phyloP scores from a whole-genome alignment of 768 basidiomycete species.

The Pilatotrama ljubarskyi region DNA sequence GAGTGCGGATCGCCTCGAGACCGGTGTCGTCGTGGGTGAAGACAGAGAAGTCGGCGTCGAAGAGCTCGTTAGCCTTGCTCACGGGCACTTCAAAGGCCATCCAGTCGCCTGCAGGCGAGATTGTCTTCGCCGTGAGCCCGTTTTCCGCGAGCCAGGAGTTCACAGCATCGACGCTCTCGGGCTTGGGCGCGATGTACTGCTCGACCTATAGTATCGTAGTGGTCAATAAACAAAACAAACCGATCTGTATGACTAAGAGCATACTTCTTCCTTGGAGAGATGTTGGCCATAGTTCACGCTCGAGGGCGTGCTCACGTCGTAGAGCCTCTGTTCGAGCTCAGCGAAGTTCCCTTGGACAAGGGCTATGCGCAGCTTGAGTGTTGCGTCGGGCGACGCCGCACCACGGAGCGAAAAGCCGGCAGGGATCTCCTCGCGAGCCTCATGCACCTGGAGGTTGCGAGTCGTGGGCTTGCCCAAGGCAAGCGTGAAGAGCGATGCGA shows the following conservation, averaged over 20 bases:
- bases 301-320: constrained; percentile 37
- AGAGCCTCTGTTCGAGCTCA: constrained; percentile 36
- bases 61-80: constrained; percentile 31
- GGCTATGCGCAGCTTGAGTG: constrained; percentile 38
- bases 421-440: constrained; percentile 27
- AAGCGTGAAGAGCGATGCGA: constrained; percentile 14
- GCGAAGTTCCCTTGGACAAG: constrained; percentile 35
- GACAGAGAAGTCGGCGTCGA: constrained; percentile 33
- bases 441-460: constrained; percentile 27
- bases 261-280: constrained; percentile 51
- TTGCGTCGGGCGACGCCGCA: constrained; percentile 26
- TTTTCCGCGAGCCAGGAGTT: constrained; percentile 29
- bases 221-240: not conserved
- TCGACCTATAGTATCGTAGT: not conserved
- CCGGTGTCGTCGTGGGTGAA: constrained; percentile 29
- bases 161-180: constrained; percentile 27
- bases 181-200: constrained; percentile 25
- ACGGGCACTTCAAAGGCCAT: constrained; percentile 28
- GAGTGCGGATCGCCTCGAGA: constrained; percentile 29
- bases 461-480: constrained; percentile 22
- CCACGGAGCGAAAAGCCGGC: constrained; percentile 28
- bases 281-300: constrained; percentile 50
- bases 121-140: constrained; percentile 24
- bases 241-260: not conserved
- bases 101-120: constrained; percentile 34